Evolutionary conservation across 192 early-diverging fungal species (phyloP), one percentile per base, ranked within the genome.

Genomic region (Podila epigama): DNA sequence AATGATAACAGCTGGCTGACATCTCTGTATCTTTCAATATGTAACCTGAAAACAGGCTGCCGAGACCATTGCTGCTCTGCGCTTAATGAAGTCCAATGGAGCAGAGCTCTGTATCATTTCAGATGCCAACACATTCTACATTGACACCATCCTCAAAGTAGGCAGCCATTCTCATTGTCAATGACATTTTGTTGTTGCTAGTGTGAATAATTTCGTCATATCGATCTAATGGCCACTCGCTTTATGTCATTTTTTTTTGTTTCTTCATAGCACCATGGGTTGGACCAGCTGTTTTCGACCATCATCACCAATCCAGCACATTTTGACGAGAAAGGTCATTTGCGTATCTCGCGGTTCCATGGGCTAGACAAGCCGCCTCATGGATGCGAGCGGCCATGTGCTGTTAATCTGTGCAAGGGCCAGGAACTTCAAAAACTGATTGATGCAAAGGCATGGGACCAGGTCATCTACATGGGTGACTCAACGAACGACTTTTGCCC

Each of bases 361-460:
- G 56, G 64, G 0, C 25, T 68, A 2, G 66, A 75, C 10, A 52
- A 57, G 32, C 48, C 54, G 12, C 87, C 82, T 29, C 88, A 89
- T 63, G 33, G 62, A 16, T 89, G 88, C 69, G 40, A 66, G 15
- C 65, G 86, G 27, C 68, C 78, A 50, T 91, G 90, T 57, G 64
- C 83, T 2, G 58, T 75, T 7, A 91, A 91, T 60, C 82, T 91
- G 22, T 91, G 90, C 55, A 91, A 91, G 80, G n/a, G 90, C 66
- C 58, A 64, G 11, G 65, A 67, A 16, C 32, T 70, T 28, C 77
- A 79, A 48, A 70, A 70, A 28, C n/a, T 70, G 36, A 79, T 70
- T n/a, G 65, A 80, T 48, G 48, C 63, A 37, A 42, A 66, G 15
- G 2, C 34, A 3, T 82, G 75, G 70, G 64, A 80, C 31, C 60